phyloP scores from a whole-genome alignment of 2,329 filamentous ascomycete genomes.

The Herpomyces periplanetae region DNA sequence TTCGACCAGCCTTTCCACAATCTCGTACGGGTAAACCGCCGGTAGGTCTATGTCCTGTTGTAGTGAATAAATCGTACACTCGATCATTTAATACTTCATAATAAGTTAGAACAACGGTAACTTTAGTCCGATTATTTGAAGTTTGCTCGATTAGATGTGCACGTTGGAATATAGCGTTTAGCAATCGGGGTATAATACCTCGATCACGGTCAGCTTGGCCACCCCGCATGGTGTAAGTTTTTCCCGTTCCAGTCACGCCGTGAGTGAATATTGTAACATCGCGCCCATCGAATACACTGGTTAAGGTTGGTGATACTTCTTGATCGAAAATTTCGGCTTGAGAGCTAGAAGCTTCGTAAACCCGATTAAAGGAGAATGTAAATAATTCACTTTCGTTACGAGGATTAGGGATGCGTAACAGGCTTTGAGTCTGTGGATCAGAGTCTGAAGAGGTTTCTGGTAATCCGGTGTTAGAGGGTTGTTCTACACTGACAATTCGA shows the following conservation, averaged over 20 bases:
- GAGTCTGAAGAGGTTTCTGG: conserved; percentile 5
- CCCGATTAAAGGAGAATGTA: conserved; percentile 71
- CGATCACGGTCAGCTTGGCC: conserved; percentile 50
- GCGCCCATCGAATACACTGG: conserved; percentile 58
- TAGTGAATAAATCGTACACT: conserved; percentile 58
- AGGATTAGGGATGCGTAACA: conserved; percentile 65
- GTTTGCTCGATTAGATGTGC: conserved; percentile 58
- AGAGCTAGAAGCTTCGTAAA: conserved; percentile 39
- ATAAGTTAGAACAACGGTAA: conserved; percentile 43
- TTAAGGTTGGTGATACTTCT: conserved; percentile 62
- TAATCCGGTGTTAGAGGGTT: conserved; percentile 8
- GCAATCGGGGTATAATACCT: conserved; percentile 46
- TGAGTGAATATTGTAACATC: conserved; percentile 74
- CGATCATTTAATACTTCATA: conserved; percentile 95
- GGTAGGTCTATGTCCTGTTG: conserved; percentile 46
- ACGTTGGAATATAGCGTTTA: conserved; percentile 50
- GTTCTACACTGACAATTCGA: conserved; percentile 31
- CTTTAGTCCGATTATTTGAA: conserved; percentile 22
- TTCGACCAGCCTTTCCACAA: conserved; percentile 52
- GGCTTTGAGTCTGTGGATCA: conserved; percentile 12
- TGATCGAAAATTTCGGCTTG: conserved; percentile 63
- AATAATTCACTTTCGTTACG: conserved; percentile 73
- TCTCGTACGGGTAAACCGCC: conserved; percentile 46
- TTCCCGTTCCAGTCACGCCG: conserved; percentile 65
- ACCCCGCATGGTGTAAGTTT: conserved; percentile 83